These are phyloP conservation scores for Sporothrix luriei DNA, from an alignment of 2,329 filamentous ascomycete genomes.

Conservation along the genomic window DNA sequence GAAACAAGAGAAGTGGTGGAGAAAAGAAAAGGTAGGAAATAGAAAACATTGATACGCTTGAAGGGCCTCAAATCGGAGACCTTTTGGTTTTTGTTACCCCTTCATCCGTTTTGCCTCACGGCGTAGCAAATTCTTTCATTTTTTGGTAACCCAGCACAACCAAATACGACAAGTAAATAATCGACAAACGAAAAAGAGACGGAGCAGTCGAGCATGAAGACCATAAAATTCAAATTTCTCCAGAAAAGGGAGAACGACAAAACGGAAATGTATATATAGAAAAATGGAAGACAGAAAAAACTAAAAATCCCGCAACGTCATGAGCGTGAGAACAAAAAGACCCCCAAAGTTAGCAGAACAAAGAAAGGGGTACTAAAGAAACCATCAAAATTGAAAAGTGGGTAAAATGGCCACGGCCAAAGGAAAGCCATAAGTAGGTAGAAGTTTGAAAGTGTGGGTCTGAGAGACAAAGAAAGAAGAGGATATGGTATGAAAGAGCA, in stretches of 20 bases:
- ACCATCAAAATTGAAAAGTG: background rate
- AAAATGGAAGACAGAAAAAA: background rate
- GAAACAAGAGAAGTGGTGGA: background rate
- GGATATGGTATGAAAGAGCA: background rate
- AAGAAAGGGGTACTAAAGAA: constrained; percentile 1
- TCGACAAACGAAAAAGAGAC: background rate
- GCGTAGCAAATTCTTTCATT: constrained; percentile 8
- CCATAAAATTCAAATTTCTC: background rate
- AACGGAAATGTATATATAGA: constrained; percentile 6
- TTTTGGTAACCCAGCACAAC: constrained; percentile 19
- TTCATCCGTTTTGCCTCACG: constrained; percentile 21
- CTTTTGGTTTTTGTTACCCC: background rate
- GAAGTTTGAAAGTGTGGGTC: background rate
- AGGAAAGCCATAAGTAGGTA: background rate
- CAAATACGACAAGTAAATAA: background rate
- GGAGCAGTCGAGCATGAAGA: background rate
- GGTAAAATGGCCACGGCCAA: background rate
- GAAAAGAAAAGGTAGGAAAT: background rate
- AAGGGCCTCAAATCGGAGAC: background rate
- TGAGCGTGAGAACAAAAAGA: background rate
- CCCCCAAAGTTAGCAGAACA: constrained; percentile 2
- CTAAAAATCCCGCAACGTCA: background rate
- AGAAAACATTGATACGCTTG: background rate
- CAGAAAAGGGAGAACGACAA: background rate
- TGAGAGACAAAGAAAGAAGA: background rate